These are phyloP conservation scores for Phytopythium helicoides DNA, from an alignment of 352 stramenopile genomes.

Conservation along the genomic window DNA sequence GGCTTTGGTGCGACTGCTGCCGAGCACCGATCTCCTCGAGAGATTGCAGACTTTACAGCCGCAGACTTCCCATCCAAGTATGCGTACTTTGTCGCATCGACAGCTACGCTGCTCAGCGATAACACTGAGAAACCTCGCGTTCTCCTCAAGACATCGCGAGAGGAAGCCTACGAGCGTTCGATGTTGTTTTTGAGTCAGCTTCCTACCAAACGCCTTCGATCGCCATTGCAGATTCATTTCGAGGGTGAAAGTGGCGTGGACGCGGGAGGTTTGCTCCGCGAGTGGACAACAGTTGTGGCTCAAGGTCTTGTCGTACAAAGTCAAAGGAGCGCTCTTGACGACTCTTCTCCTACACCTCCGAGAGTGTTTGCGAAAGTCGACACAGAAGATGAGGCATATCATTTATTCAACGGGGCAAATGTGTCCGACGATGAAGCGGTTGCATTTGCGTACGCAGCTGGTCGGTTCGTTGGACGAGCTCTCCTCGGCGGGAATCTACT, in stretches of 20 bases:
- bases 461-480: slow-evolving; percentile 34
- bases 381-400: slow-evolving; percentile 5
- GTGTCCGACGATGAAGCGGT: no score
- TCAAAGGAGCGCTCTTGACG: slow-evolving; percentile 23
- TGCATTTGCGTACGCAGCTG: slow-evolving; percentile 10
- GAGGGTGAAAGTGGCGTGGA: slow-evolving; percentile 56
- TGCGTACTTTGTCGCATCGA: slow-evolving; percentile 23
- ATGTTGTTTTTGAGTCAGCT: slow-evolving; percentile 30
- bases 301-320: slow-evolving; percentile 24
- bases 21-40: no score
- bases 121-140: slow-evolving; percentile 19
- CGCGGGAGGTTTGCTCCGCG: slow-evolving; percentile 61
- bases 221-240: slow-evolving; percentile 52
- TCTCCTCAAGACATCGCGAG: slow-evolving; percentile 21
- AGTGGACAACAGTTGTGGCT: slow-evolving; percentile 68
- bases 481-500: slow-evolving; percentile 88
- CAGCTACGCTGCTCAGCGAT: slow-evolving; percentile 16
- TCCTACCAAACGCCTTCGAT: slow-evolving; percentile 18
- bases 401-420: slow-evolving; percentile 11
- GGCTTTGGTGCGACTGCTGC: no score
- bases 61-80: slow-evolving; percentile 24
- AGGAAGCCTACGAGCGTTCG: slow-evolving; percentile 24
- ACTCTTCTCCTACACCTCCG: slow-evolving; percentile 14
- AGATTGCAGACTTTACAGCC: no score
- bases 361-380: no score